Evolutionary conservation across 2,329 filamentous ascomycete species (phyloP), one percentile per base, ranked within the genome.

Genomic region (Pestalotiopsis sp.): DNA sequence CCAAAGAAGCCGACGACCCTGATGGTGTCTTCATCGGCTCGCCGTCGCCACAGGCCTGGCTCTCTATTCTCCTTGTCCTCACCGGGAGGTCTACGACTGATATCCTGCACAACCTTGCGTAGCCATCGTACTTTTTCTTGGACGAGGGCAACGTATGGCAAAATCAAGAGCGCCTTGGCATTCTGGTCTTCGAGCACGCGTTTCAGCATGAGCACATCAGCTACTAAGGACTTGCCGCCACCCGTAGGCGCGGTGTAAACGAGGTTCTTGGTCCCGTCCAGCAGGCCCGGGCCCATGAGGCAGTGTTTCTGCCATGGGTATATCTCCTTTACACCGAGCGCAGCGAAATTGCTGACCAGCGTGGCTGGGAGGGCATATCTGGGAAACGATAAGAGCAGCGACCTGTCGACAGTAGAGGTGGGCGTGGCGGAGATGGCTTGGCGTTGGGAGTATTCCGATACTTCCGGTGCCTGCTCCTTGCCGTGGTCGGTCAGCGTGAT

Each of bases 271-370:
- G 88, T 83, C 17, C 92, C 92, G 5, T 82, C 78, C 13, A 95
- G 82, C 20, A 94, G 83, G 0, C 91, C 91, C 3, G 88, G 88
- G 0, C 89, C 89, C 66, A 91, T 82, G 7, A 95, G 83, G 74
- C 92, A 95, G 68, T 90, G 89, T 64, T 91, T 91, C 78, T 94
- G 92, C 92, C 92, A 95, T 2, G 91, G 90, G 73, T 94, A 94
- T 69, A 94, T 94, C 72, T 86, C 87, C 56, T 84, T 86, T 68
- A 95, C 91, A n/a, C 92, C 92, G 52, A 92, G 82, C 0, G 82
- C 80, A 62, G 84, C 84, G 74, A 94, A 87, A 74, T 94, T 94
- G 20, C 83, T 79, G 3, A 92, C 87, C 52, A 94, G 80, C 27
- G 83, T 79, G 0, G 79, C 72, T 2, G 91, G 89, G 14, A 95